Evolutionary conservation across 106 monocot species (phyloP), one percentile per base, ranked within the genome.

Genomic region (Iris macrosiphon): DNA sequence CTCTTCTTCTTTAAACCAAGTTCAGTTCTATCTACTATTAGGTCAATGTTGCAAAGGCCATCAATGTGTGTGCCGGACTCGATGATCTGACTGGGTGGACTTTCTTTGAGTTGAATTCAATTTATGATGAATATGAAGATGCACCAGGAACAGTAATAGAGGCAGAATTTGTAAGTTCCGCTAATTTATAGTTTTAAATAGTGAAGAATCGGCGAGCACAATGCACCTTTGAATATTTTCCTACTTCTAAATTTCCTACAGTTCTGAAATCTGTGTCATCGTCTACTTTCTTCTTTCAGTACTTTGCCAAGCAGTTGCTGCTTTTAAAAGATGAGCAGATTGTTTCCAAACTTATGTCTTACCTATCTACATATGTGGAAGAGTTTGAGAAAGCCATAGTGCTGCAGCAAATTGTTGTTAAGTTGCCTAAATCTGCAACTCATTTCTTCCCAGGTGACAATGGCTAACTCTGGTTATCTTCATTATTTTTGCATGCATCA

Each of bases 361-460:
- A 69, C 34, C 84, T 90, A 67, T 72, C 73, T 4, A 63, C 47
- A 60, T 89, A 70, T 73, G 67, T 84, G 34, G 63, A 73, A 45
- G 83, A 68, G 55, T 70, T 89, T 49, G 31, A 80, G 57, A 64
- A 43, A 32, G 84, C 63, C 29, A 71, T 6, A 39, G 73, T 89
- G 52, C 16, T 84, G 22, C 69, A 71, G 45, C 80, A 84, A 20
- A 57, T 27, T 45, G 74, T 89, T 35, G 31, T 32, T 19, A 84
- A 60, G 52, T 77, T 40, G 40, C 83, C 80, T 6, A 77, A 70
- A 25, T 80, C 79, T 68, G 76, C 70, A 31, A 74, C 70, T 56
- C 84, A 84, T 20, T 80, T 80, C 40, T 84, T 77, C 74, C 89
- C 89, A 64, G 89, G 89, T 89, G 60, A 33, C 19, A 55, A 43